Evolutionary conservation across 768 basidiomycete species (phyloP), one percentile per base, ranked within the genome.

Genomic region (Arthromyces matolae): DNA sequence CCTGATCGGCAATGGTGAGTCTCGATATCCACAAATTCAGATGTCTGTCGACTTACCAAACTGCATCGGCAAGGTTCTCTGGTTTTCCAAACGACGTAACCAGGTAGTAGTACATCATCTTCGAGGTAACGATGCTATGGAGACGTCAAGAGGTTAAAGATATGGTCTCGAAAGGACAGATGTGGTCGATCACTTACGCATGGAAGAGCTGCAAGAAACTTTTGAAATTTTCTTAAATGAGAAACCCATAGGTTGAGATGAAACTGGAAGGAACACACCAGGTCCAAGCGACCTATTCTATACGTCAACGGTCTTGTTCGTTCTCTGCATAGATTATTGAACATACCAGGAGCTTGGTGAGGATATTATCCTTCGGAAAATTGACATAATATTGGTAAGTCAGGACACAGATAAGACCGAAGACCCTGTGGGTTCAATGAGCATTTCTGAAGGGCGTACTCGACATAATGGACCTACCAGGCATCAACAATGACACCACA

Each of bases 81-180:
- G 19, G 19, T 20, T 20, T 18, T 8, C 42, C 42, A 25, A 44
- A 44, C 18, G 42, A 44, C 4, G 42, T 33, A 19, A 44, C 33
- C 13, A 44, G 42, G 18, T 44, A 44, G 18, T 44, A 44, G 19
- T 44, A 44, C 23, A 44, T 44, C 42, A 44, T 44, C 42, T 44
- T 44, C 16, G 42, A 44, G 10, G 24, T 22, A 8, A 44, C 31
- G 19, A 44, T 32, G 6, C 42, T 44, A 24, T 13, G n/a, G n/a
- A n/a, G n/a, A n/a, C n/a, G n/a, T n/a, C n/a, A n/a, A n/a, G 14
- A 14, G 32, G 4, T 33, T 10, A 18, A 33, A 33, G 5, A 12
- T 4, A 44, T 34, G 31, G 6, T 19, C 3, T 33, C 9, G 29
- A 8, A 5, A 16, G 13, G n/a, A 3, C 29, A 22, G 18, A 33